Conservation (phyloP, 768 basidiomycete species). For the Amanita pallidorosea region DNA sequence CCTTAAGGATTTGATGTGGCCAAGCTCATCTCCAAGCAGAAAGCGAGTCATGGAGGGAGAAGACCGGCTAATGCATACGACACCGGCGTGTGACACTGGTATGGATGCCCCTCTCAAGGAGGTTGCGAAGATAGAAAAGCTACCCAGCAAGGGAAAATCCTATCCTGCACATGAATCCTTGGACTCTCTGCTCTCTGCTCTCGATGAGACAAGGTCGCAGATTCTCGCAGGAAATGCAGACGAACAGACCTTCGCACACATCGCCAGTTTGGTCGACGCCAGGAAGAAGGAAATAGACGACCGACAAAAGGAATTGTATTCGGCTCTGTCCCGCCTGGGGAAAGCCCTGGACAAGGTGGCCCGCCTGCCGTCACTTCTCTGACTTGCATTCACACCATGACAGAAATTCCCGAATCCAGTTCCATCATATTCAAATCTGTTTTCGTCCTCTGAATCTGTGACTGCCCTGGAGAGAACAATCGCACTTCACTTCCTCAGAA, state of each 20-base stretch:
- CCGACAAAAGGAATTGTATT: slow-evolving; percentile 81
- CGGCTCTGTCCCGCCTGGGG: slow-evolving; percentile 63
- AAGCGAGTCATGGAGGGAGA: slow-evolving; percentile 49
- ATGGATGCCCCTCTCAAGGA: slow-evolving; percentile 79
- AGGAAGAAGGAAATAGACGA: slow-evolving; percentile 83
- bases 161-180: slow-evolving; percentile 49
- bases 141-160: slow-evolving; percentile 41
- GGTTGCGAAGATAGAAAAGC: slow-evolving; percentile 63
- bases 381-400: background rate
- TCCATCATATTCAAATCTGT: slow-evolving; percentile 59
- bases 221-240: slow-evolving; percentile 37
- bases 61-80: background rate
- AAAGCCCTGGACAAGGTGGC: slow-evolving; percentile 88
- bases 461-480: slow-evolving; percentile 59
- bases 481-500: slow-evolving; percentile 68
- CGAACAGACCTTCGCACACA: slow-evolving; percentile 35
- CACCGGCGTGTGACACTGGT: slow-evolving; percentile 5
- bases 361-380: background rate
- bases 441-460: slow-evolving; percentile 48
- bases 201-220: slow-evolving; percentile 45
- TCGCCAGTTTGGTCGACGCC: slow-evolving; percentile 50
- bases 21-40: slow-evolving; percentile 70
- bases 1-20: slow-evolving; percentile 54
- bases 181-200: slow-evolving; percentile 47
- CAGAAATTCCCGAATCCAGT: slow-evolving; percentile 52